Evolutionary conservation across 805 yeast species (phyloP).

Genomic region (Zygoascus flipseniorum): DNA sequence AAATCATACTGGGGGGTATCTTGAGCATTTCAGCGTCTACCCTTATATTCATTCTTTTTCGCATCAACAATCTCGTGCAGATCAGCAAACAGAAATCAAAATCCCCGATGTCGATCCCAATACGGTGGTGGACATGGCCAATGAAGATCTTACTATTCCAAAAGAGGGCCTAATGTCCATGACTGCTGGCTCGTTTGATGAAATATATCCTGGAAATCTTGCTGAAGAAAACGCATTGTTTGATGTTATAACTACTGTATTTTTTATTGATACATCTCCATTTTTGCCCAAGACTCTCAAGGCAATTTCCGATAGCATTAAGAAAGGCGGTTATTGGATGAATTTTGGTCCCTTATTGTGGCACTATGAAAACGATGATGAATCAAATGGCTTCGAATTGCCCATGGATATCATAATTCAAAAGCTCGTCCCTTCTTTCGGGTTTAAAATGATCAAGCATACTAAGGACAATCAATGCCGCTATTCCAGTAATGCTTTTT

Average conservation of each 20-base stretch:
- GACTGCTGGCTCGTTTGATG: slow-evolving; percentile 65
- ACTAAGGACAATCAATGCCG: slow-evolving; percentile 39
- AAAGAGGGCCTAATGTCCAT: slow-evolving; percentile 44
- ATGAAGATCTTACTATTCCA: slow-evolving; percentile 10
- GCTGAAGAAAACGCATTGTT: slow-evolving; percentile 4
- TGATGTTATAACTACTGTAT: slow-evolving; percentile 42
- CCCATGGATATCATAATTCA: slow-evolving; percentile 45
- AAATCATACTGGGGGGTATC: slow-evolving; percentile 8
- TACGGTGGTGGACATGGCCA: slow-evolving; percentile 11
- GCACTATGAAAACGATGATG: slow-evolving; percentile 51
- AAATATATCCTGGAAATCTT: slow-evolving; percentile 43
- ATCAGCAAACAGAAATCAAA: slow-evolving; percentile 44
- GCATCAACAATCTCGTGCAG: slow-evolving; percentile 41
- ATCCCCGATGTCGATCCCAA: slow-evolving; percentile 29
- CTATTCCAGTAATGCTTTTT: slow-evolving; percentile 40
- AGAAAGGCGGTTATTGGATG: slow-evolving; percentile 63
- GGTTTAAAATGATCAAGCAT: slow-evolving; percentile 42
- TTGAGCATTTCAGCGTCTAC: slow-evolving; percentile 17
- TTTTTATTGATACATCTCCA: slow-evolving; percentile 87
- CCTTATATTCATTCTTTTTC: slow-evolving; percentile 58
- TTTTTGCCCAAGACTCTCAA: slow-evolving; percentile 69
- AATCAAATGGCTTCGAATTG: slow-evolving; percentile 49
- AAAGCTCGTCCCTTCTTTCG: slow-evolving; percentile 35
- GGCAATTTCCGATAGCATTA: slow-evolving; percentile 43
- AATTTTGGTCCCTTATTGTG: slow-evolving; percentile 90